Evolutionary conservation across 345 rosid genomes (phyloP).

Genomic region (Cochlearia excelsa): DNA sequence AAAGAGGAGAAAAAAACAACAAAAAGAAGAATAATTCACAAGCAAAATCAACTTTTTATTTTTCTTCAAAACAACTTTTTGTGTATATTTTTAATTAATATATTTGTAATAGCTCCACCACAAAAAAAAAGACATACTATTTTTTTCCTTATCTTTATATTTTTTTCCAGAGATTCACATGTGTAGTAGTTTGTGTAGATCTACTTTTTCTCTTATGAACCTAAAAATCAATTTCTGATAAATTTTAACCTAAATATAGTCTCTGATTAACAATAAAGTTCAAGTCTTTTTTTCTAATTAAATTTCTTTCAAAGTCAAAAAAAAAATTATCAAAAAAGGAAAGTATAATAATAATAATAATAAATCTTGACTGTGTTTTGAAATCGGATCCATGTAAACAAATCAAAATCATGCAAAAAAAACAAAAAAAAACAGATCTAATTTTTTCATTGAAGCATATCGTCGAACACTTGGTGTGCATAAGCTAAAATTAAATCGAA

Average conservation of each 20-base stretch:
- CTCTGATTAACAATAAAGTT: too few species aligned
- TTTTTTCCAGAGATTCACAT: constrained; percentile 17
- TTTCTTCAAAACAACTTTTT: neutral
- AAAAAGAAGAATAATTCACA: constrained; percentile 8
- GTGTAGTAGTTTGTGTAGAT: constrained; percentile 28
- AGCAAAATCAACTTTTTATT: constrained; percentile 19
- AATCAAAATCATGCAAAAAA: constrained; percentile 26
- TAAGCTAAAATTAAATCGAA: neutral
- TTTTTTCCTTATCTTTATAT: neutral
- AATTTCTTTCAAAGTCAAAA: too few species aligned
- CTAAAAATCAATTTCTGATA: neutral
- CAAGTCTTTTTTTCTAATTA: too few species aligned
- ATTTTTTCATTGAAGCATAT: constrained; percentile 23
- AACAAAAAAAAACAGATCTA: constrained; percentile 21
- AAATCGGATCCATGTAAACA: neutral
- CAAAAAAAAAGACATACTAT: constrained; percentile 12
- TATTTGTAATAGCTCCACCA: constrained; percentile 29
- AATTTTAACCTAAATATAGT: constrained; percentile 1
- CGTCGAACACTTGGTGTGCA: constrained; percentile 36
- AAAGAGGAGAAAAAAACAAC: neutral
- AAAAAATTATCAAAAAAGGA: too few species aligned
- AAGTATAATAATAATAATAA: too few species aligned
- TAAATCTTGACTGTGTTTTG: too few species aligned
- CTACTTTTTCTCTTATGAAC: constrained; percentile 28
- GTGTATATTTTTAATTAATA: constrained; percentile 8